Percentiles rank a stretch among this genome's conserved stretches.
Evolutionary conservation across 2,329 filamentous ascomycete species (phyloP).

Genomic region (Penicillium crustosum): DNA sequence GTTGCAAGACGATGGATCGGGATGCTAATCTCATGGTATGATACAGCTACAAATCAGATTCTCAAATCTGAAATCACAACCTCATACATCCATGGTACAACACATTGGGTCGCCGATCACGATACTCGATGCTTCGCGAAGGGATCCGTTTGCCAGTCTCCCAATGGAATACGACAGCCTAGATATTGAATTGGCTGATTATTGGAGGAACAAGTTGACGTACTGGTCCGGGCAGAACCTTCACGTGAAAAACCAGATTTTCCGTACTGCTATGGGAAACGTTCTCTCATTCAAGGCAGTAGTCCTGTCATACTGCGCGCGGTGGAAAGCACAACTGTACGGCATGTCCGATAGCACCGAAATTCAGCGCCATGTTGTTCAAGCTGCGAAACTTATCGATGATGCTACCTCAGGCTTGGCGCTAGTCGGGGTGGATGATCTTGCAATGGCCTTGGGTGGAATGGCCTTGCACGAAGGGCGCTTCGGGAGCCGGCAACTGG

Average conservation of each 20-base stretch:
- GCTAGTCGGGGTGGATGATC: slow-evolving; percentile 29
- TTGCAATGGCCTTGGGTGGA: slow-evolving; percentile 37
- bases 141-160: slow-evolving; percentile 36
- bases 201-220: slow-evolving; percentile 38
- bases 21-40: slow-evolving; percentile 5
- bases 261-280: slow-evolving; percentile 36
- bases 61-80: slow-evolving; percentile 13
- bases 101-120: slow-evolving; percentile 27
- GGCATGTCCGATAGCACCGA: slow-evolving; percentile 24
- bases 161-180: slow-evolving; percentile 26
- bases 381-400: slow-evolving; percentile 30
- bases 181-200: slow-evolving; percentile 37
- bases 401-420: slow-evolving; percentile 24
- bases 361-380: slow-evolving; percentile 30
- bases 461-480: slow-evolving; percentile 42
- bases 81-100: slow-evolving; percentile 6
- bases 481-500: slow-evolving; percentile 35
- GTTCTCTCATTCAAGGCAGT: slow-evolving; percentile 39
- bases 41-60: slow-evolving; percentile 18
- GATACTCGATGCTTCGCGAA: slow-evolving; percentile 30
- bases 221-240: slow-evolving; percentile 46
- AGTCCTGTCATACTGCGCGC: slow-evolving; percentile 40
- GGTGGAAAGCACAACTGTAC: slow-evolving; percentile 36
- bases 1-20: background rate
- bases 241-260: slow-evolving; percentile 39